A percentile compares a stretch with the other conserved stretches of the same genome.
These are phyloP conservation scores for Thoreauomyces humboldtii DNA, from an alignment of 192 early-diverging fungal species.

Conservation along the genomic window DNA sequence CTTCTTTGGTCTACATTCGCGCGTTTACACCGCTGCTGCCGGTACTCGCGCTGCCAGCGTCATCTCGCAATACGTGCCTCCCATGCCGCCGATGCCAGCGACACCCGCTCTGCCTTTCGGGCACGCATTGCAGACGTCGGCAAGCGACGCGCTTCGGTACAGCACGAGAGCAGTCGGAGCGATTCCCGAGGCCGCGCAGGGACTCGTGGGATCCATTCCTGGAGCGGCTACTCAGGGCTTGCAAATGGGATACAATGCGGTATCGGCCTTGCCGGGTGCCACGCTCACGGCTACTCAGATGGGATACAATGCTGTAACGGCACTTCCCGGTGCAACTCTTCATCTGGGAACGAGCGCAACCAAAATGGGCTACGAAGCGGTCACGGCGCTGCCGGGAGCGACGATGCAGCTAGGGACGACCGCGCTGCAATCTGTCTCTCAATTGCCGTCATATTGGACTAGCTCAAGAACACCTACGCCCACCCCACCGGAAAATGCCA, in stretches of 20 bases:
- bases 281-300: conserved; percentile 7
- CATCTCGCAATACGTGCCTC: conserved; percentile 35
- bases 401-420: not conserved
- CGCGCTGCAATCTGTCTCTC: not conserved
- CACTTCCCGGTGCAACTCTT: not conserved
- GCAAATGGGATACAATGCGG: conserved; percentile 8
- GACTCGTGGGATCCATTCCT: conserved; percentile 14
- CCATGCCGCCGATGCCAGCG: conserved; percentile 24
- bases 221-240: conserved; percentile 9
- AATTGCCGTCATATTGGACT: not conserved
- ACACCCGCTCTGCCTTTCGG: not conserved
- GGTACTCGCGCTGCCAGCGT: conserved; percentile 29
- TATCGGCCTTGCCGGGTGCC: conserved; percentile 7
- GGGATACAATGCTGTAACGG: not conserved
- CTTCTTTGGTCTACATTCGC: conserved; percentile 47
- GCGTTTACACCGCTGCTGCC: conserved; percentile 39
- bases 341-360: not conserved
- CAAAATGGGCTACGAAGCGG: not conserved
- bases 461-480: not conserved
- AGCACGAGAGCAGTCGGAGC: conserved; percentile 16
- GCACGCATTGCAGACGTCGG: conserved; percentile 3
- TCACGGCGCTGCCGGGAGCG: conserved; percentile 1
- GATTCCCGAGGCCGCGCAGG: conserved; percentile 23
- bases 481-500: too few species aligned
- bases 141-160: conserved; percentile 10